A percentile compares a stretch with the other conserved stretches of the same genome.
phyloP scores from a whole-genome alignment of 2,329 filamentous ascomycete species.

The Pezicula neosporulosa region DNA sequence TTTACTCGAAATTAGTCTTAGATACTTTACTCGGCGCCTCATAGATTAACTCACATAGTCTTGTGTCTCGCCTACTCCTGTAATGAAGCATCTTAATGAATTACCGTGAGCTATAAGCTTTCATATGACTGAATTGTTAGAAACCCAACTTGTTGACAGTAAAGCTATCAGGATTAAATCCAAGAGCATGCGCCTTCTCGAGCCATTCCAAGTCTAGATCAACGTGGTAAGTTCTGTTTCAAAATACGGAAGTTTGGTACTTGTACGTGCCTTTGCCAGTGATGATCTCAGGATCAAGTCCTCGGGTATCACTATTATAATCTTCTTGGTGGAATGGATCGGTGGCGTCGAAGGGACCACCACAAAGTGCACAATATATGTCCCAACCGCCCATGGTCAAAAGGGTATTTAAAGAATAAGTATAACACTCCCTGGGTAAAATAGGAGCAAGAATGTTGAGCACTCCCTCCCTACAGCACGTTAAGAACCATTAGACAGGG shows the following conservation, averaged over 20 bases:
- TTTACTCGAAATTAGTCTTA: background rate
- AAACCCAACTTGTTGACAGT: conserved; percentile 9
- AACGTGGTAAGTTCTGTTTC: background rate
- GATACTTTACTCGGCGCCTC: background rate
- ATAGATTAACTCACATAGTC: conserved; percentile 6
- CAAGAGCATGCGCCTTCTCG: conserved; percentile 1
- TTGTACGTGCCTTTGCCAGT: conserved; percentile 3
- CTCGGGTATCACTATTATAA: background rate
- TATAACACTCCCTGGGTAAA: too few species aligned
- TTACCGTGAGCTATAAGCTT: background rate
- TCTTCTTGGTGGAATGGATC: conserved; percentile 4
- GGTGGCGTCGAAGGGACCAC: conserved; percentile 3
- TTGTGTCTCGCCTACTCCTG: conserved; percentile 1
- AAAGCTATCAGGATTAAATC: conserved; percentile 13
- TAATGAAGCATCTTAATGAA: conserved; percentile 11
- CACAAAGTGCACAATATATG: conserved; percentile 12
- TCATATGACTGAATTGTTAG: background rate
- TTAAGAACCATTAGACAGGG: too few species aligned
- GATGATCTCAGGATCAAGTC: conserved; percentile 5
- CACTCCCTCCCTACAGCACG: too few species aligned
- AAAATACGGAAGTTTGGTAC: background rate
- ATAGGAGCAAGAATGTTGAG: too few species aligned
- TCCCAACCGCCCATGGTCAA: conserved; percentile 10
- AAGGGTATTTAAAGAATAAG: too few species aligned
- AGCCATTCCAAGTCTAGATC: conserved; percentile 10